Evolutionary conservation across 768 basidiomycete genomes (phyloP), one percentile per base, ranked within the genome.

Genomic region (Mycena crocata): DNA sequence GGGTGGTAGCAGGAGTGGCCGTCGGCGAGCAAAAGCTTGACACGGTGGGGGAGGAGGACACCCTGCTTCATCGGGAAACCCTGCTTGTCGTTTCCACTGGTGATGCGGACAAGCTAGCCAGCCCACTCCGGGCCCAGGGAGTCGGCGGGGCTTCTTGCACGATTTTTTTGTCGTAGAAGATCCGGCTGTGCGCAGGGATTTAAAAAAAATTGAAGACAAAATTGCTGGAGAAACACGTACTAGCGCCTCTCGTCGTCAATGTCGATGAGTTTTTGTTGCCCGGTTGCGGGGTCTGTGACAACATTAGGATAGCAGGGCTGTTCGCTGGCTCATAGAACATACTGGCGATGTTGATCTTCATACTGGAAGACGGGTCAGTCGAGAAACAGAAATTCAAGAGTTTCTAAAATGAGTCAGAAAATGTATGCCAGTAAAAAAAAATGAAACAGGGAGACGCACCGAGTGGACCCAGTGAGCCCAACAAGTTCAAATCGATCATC

Each of bases 31-130:
- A 99, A 93, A 71, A 99, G 93, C 68, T 89, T 86, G 74, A 96
- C 94, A 88, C 97, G 96, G 85, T 94, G 78, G 64, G 94, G 94
- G 75, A 97, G 88, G 67, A 99, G 93, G 72, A 98, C 93, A 84
- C 97, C 96, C 85, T 99, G 97, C 84, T 99, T 99, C 95, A 98
- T 98, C 51, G 96, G 95, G 88, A 98, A 97, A 77, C 96, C 95
- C 80, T 96, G 94, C 85, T 95, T 95, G 90, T 98, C 96, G 87
- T 98, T 98, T 70, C 97, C 95, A 75, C 96, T 96, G 32, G 94
- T 96, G 85, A 99, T 93, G 75, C 95, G 92, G 87, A 98, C 89
- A 79, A 98, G 83, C 85, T 98, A 98, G 64, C 97, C 97, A 80
- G 93, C 94, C 88, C 90, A 99, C 85, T 99, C 97, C 78, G 97